These are phyloP conservation scores for Pisolithus orientalis DNA, from an alignment of 768 basidiomycete species.

Conservation along the genomic window DNA sequence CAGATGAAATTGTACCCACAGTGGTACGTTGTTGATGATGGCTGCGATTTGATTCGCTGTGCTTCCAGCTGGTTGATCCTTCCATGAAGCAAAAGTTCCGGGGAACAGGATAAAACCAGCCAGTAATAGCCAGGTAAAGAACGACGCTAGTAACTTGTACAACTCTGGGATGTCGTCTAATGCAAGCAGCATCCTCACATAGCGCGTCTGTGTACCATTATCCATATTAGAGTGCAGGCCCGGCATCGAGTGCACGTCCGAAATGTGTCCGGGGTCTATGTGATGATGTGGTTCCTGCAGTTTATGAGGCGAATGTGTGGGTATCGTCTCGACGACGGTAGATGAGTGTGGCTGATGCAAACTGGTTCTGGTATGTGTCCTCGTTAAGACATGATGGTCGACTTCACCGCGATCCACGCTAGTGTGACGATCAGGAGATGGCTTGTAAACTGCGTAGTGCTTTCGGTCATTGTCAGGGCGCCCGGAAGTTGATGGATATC, in stretches of 20 bases:
- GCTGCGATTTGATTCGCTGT: constrained; percentile 29
- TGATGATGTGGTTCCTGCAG: neutral
- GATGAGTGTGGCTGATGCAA: constrained; percentile 7
- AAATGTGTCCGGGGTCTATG: neutral
- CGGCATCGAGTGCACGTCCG: constrained; percentile 5
- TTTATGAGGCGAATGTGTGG: neutral
- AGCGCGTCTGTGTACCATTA: constrained; percentile 35
- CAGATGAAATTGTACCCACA: constrained; percentile 31
- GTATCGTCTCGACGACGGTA: neutral
- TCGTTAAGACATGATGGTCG: constrained; percentile 6
- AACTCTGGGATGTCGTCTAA: constrained; percentile 49
- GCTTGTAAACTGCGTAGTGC: constrained; percentile 1
- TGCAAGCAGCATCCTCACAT: constrained; percentile 58
- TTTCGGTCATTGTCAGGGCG: constrained; percentile 2
- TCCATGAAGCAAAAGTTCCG: constrained; percentile 50
- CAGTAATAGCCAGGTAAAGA: constrained; percentile 59
- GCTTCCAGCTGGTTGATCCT: constrained; percentile 17
- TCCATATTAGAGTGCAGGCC: constrained; percentile 16
- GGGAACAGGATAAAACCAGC: constrained; percentile 61
- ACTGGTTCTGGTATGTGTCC: constrained; percentile 13
- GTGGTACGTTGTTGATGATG: constrained; percentile 36
- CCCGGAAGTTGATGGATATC: constrained; percentile 19
- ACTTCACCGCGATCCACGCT: constrained; percentile 4
- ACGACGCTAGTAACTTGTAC: constrained; percentile 45
- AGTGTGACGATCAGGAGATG: constrained; percentile 5